Evolutionary conservation across 2,329 filamentous ascomycete species (phyloP).

Genomic region (Fonsecaea monophora): DNA sequence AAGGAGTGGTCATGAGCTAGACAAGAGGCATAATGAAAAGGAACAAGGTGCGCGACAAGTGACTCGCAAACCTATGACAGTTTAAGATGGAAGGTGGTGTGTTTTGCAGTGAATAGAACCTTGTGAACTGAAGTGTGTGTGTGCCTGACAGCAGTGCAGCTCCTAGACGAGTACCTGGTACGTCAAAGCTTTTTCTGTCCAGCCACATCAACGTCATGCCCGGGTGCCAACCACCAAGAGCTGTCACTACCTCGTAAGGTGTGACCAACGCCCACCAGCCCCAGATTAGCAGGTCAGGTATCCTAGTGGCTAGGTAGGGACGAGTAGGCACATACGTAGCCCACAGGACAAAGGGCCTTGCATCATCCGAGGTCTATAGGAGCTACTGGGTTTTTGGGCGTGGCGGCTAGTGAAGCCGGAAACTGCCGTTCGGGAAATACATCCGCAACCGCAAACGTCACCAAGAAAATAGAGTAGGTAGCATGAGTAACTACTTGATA

Average conservation of each 20-base stretch:
- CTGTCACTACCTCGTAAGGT: not conserved
- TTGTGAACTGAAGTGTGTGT: not conserved
- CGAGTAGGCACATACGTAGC: too few species aligned
- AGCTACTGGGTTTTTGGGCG: not conserved
- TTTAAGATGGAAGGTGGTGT: not conserved
- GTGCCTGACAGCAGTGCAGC: constrained; percentile 3
- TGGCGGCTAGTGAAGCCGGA: not conserved
- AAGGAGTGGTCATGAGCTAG: not conserved
- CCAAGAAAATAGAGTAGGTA: not conserved
- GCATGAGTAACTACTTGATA: too few species aligned
- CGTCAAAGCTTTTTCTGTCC: constrained; percentile 7
- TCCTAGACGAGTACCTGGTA: not conserved
- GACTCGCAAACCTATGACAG: constrained; percentile 4
- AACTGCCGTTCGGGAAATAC: not conserved
- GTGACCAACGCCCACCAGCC: not conserved
- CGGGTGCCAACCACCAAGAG: not conserved
- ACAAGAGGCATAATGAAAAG: constrained; percentile 1
- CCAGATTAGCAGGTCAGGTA: too few species aligned
- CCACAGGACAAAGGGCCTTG: not conserved
- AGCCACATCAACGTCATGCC: constrained; percentile 10
- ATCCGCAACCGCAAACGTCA: not conserved
- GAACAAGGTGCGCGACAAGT: constrained; percentile 5
- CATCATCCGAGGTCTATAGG: not conserved
- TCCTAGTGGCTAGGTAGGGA: too few species aligned
- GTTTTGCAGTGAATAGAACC: constrained; percentile 1